These are phyloP conservation scores for Sporothrix humicola DNA, from an alignment of 2,329 filamentous ascomycete species.

Conservation along the genomic window DNA sequence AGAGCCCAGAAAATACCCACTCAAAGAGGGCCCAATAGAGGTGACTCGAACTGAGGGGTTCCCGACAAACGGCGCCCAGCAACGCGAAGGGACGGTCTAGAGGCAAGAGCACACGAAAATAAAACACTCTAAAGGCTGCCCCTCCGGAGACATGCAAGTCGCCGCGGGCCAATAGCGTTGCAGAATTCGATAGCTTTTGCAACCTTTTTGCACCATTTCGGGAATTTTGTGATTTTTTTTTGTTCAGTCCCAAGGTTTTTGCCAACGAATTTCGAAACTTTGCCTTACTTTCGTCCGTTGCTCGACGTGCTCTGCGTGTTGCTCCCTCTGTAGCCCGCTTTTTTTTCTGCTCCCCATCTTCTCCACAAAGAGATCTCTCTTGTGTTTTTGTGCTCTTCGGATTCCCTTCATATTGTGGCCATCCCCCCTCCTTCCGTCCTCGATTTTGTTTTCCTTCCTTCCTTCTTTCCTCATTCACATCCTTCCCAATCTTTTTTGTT, in stretches of 20 bases:
- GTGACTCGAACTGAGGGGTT: slow-evolving; percentile 20
- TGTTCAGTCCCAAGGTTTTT: not conserved
- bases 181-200: slow-evolving; percentile 27
- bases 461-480: slow-evolving; percentile 10
- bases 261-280: not conserved
- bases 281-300: slow-evolving; percentile 15
- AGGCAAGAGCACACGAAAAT: slow-evolving; percentile 22
- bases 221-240: slow-evolving; percentile 22
- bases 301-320: not conserved
- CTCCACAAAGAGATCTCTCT: slow-evolving; percentile 25
- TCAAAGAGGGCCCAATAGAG: slow-evolving; percentile 13
- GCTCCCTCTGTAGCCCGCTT: slow-evolving; percentile 17
- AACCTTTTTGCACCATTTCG: not conserved
- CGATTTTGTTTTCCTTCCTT: slow-evolving; percentile 22
- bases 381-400: slow-evolving; percentile 27
- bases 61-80: slow-evolving; percentile 25
- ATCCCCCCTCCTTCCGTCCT: slow-evolving; percentile 25
- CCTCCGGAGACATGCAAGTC: slow-evolving; percentile 36
- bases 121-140: not conserved
- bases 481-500: not conserved
- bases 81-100: not conserved
- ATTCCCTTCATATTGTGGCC: slow-evolving; percentile 25
- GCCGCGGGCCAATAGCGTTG: slow-evolving; percentile 36
- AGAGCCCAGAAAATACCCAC: slow-evolving; percentile 18
- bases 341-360: slow-evolving; percentile 29